phyloP scores from a whole-genome alignment of 768 basidiomycete genomes.

The Holtermanniella nyarrowii region DNA sequence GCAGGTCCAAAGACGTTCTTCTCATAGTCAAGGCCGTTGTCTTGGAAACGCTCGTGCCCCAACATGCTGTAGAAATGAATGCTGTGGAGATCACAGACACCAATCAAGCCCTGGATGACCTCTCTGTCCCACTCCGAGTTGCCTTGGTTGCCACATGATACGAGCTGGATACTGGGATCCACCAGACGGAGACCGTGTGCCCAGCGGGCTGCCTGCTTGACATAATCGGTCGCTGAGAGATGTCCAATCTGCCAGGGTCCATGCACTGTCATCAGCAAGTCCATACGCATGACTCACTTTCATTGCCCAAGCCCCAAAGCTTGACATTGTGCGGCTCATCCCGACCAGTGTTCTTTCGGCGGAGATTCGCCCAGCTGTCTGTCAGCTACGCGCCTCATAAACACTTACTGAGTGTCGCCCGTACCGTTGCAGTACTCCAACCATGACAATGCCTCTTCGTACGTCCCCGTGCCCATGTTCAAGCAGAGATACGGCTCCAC shows the following conservation, averaged over 20 bases:
- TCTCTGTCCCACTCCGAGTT: slow-evolving; percentile 44
- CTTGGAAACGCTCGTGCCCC: slow-evolving; percentile 23
- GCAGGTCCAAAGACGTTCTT: slow-evolving; percentile 52
- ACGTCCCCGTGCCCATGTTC: slow-evolving; percentile 57
- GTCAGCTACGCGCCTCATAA: slow-evolving; percentile 20
- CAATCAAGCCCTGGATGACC: slow-evolving; percentile 25
- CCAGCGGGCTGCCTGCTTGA: slow-evolving; percentile 53
- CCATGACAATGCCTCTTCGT: slow-evolving; percentile 53
- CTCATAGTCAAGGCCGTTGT: slow-evolving; percentile 40
- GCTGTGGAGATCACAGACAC: slow-evolving; percentile 48
- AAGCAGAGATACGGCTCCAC: slow-evolving; percentile 54
- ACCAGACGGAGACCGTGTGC: slow-evolving; percentile 53
- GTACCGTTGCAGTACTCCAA: slow-evolving; percentile 56
- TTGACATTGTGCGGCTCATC: slow-evolving; percentile 51
- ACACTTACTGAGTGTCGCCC: slow-evolving; percentile 38
- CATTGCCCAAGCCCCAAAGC: slow-evolving; percentile 48
- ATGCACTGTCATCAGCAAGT: slow-evolving; percentile 20
- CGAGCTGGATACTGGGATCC: slow-evolving; percentile 50
- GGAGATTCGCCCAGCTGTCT: slow-evolving; percentile 50
- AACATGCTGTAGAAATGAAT: slow-evolving; percentile 40
- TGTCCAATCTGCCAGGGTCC: slow-evolving; percentile 50
- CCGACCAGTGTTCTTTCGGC: slow-evolving; percentile 51
- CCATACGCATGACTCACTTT: slow-evolving; percentile 41
- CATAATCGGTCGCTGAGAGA: slow-evolving; percentile 50
- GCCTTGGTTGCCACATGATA: slow-evolving; percentile 48